Evolutionary conservation across 2,329 filamentous ascomycete genomes (phyloP).

Genomic region (Sporothrix brunneoviolacea): DNA sequence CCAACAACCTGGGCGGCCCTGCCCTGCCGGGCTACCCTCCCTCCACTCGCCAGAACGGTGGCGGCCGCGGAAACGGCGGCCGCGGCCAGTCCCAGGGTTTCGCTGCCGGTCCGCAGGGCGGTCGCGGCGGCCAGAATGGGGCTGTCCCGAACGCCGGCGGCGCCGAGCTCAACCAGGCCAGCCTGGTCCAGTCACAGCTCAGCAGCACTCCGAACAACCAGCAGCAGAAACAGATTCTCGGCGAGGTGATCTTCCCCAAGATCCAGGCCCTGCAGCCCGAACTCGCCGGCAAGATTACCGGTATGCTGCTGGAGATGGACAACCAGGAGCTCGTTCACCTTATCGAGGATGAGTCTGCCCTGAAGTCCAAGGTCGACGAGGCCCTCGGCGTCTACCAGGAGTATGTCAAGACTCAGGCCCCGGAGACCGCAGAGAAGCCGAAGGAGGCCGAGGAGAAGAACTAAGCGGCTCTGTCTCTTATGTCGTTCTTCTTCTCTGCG

Average conservation of each 20-base stretch:
- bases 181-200: slow-evolving; percentile 53
- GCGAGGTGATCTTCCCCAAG: slow-evolving; percentile 97
- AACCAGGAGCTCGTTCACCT: slow-evolving; percentile 89
- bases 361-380: slow-evolving; percentile 94
- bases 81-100: slow-evolving; percentile 34
- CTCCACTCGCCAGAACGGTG: slow-evolving; percentile 41
- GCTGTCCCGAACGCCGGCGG: slow-evolving; percentile 19
- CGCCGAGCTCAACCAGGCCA: slow-evolving; percentile 34
- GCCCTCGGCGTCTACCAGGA: slow-evolving; percentile 96
- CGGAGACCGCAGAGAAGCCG: slow-evolving; percentile 34
- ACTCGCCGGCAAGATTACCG: slow-evolving; percentile 97
- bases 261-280: slow-evolving; percentile 92
- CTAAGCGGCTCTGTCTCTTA: slow-evolving; percentile 10
- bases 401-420: slow-evolving; percentile 80
- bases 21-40: slow-evolving; percentile 53
- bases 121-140: slow-evolving; percentile 37
- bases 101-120: slow-evolving; percentile 38
- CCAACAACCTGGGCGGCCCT: slow-evolving; percentile 54
- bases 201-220: slow-evolving; percentile 40
- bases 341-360: slow-evolving; percentile 84
- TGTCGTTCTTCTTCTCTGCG: background rate
- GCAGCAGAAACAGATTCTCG: slow-evolving; percentile 98
- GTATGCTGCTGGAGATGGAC: slow-evolving; percentile 99
- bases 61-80: slow-evolving; percentile 37
- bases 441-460: slow-evolving; percentile 38